These are phyloP conservation scores for Peterozyma xylosa DNA, from an alignment of 805 yeast genomes.

Conservation along the genomic window DNA sequence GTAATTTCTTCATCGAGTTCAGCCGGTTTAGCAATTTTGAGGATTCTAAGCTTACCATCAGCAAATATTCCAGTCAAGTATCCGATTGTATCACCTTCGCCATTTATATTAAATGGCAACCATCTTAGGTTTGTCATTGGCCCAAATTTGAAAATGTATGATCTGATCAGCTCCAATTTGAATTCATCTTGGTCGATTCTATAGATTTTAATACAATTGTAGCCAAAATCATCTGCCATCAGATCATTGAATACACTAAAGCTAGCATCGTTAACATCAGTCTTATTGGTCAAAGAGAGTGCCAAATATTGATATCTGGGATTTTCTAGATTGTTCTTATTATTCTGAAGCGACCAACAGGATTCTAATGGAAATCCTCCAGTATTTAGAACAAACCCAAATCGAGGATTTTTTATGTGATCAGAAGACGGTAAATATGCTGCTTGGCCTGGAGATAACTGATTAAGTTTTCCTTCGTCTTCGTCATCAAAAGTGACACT, in stretches of 20 bases:
- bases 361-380: slow-evolving; percentile 47
- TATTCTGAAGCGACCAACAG: slow-evolving; percentile 39
- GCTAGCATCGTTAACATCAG: slow-evolving; percentile 18
- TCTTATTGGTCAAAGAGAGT: slow-evolving; percentile 34
- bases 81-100: slow-evolving; percentile 25
- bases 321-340: slow-evolving; percentile 9
- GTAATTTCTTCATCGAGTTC: slow-evolving; percentile 9
- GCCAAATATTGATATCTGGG: slow-evolving; percentile 37
- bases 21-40: slow-evolving; percentile 22
- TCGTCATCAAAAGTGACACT: slow-evolving; percentile 14
- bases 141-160: slow-evolving; percentile 34
- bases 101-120: slow-evolving; percentile 27
- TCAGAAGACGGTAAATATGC: slow-evolving; percentile 9
- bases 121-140: slow-evolving; percentile 31
- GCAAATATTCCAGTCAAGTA: slow-evolving; percentile 45
- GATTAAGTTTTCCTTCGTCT: slow-evolving; percentile 5
- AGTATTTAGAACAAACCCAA: slow-evolving; percentile 33
- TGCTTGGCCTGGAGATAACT: slow-evolving; percentile 12
- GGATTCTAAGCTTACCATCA: slow-evolving; percentile 48
- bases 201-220: slow-evolving; percentile 37
- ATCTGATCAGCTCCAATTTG: slow-evolving; percentile 21
- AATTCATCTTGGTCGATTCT: slow-evolving; percentile 22
- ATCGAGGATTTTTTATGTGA: slow-evolving; percentile 14
- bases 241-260: slow-evolving; percentile 18
- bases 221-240: slow-evolving; percentile 10